Evolutionary conservation across 768 basidiomycete genomes (phyloP), one percentile per base, ranked within the genome.

Genomic region (Coprinopsis sp.): DNA sequence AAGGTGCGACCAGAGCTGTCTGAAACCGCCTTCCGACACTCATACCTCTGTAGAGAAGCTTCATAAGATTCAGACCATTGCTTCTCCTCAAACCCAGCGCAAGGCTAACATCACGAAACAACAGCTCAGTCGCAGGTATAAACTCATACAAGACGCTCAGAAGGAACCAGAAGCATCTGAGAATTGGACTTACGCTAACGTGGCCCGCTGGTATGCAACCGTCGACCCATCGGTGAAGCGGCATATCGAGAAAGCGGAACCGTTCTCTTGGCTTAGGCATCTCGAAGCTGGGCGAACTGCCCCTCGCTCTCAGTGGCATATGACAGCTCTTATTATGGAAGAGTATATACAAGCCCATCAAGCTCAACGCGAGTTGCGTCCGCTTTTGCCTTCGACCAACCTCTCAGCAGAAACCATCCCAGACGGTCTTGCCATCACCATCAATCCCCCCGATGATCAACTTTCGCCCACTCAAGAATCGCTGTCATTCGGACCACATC

Each of bases 181-280:
- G 6, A 5, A 18, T 12, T 49, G 41, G 22, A 38, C 34, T 25
- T 34, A 34, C 40, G 55, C 79, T 36, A 81, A 77, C 53, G 68
- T 80, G 6, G 65, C 69, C 16, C 77, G 73, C 16, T 90, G 87
- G 87, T 78, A 80, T 53, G 60, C 66, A n/a, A 61, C 64, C 24
- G 78, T 79, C 46, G 73, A 76, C 24, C 54, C 63, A 7, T 55
- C 68, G n/a, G 62, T 75, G 7, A 76, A 68, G 48, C 61, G 67
- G n/a, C 68, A 75, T 22, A 58, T 89, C 21, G 84, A 84, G 45
- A 72, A 73, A 43, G 73, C 76, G 0, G 87, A 90, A 56, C 84
- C 87, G 6, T 69, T 84, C 37, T 79, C 80, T 6, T 90, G 87
- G 87, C 64, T 88, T 23, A 84, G 79, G 55, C 83, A 87, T 51